These are phyloP conservation scores for Tephrocybe sp. DNA, from an alignment of 768 basidiomycete species.

Conservation along the genomic window DNA sequence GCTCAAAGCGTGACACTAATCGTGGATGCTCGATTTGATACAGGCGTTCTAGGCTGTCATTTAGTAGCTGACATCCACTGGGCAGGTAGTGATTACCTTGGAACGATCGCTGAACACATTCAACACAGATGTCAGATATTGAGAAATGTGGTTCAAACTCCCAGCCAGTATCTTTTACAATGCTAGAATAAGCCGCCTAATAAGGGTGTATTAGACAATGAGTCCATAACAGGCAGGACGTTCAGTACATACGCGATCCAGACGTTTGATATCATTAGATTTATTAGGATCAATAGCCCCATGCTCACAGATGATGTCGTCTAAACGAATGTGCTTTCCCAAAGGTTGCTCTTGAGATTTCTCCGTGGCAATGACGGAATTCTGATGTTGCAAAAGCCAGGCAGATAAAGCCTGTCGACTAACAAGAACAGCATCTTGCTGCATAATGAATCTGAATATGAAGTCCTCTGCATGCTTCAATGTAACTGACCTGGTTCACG, in stretches of 20 bases:
- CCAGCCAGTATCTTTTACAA: constrained; percentile 42
- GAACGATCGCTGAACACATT: constrained; percentile 58
- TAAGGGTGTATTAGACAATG: background rate
- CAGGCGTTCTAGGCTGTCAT: constrained; percentile 48
- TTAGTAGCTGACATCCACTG: background rate
- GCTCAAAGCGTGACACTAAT: constrained; percentile 57
- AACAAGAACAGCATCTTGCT: constrained; percentile 52
- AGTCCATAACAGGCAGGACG: background rate
- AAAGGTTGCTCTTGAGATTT: constrained; percentile 5
- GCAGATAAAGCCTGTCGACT: constrained; percentile 56
- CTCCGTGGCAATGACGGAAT: constrained; percentile 8
- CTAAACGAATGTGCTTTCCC: constrained; percentile 27
- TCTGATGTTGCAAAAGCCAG: constrained; percentile 52
- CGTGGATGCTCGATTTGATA: constrained; percentile 70
- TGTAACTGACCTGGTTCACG: constrained; percentile 41
- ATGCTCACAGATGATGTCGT: constrained; percentile 63
- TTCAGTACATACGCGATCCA: constrained; percentile 44
- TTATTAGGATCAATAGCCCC: constrained; percentile 58
- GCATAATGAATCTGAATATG: background rate
- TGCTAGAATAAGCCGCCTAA: constrained; percentile 44
- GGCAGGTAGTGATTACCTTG: constrained; percentile 37
- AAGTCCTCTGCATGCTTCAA: background rate
- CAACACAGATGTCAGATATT: constrained; percentile 53
- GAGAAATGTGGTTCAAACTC: constrained; percentile 45
- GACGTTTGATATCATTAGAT: constrained; percentile 63